These are phyloP conservation scores for Sclerotinia sclerotiorum DNA, from an alignment of 2,329 filamentous ascomycete genomes.

Conservation along the genomic window DNA sequence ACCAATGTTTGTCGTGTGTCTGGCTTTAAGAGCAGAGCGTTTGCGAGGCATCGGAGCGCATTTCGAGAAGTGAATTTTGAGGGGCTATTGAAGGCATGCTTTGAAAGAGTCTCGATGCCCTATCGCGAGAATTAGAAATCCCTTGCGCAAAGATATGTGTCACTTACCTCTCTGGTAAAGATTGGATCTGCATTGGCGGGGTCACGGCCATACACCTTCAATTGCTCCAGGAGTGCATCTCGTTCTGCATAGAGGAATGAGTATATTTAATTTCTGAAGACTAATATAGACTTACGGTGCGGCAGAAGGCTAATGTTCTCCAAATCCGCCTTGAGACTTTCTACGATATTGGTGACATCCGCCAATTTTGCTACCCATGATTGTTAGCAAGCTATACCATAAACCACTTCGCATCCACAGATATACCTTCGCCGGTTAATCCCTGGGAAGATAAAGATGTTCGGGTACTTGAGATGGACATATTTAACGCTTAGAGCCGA, in stretches of 20 bases:
- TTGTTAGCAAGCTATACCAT: conserved; percentile 24
- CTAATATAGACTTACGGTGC: conserved; percentile 51
- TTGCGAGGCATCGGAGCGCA: conserved; percentile 79
- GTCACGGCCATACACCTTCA: conserved; percentile 78
- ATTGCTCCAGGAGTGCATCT: conserved; percentile 59
- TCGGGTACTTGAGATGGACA: conserved; percentile 27
- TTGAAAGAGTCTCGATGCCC: conserved; percentile 72
- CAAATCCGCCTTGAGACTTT: conserved; percentile 62
- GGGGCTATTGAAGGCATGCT: conserved; percentile 69
- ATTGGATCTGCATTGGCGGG: conserved; percentile 74
- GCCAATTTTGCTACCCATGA: conserved; percentile 60
- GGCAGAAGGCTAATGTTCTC: conserved; percentile 57
- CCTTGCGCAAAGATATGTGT: conserved; percentile 14
- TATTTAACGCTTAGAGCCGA: conserved; percentile 12
- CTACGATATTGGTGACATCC: conserved; percentile 65
- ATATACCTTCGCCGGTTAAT: conserved; percentile 34
- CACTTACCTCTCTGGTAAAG: conserved; percentile 71
- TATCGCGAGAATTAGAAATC: conserved; percentile 43
- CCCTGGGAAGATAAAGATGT: conserved; percentile 31
- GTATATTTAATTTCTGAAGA: neutral
- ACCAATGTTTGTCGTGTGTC: conserved; percentile 71
- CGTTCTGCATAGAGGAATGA: conserved; percentile 52
- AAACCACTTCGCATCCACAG: neutral
- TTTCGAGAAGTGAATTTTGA: conserved; percentile 66
- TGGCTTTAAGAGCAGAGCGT: conserved; percentile 71